phyloP scores from a whole-genome alignment of 805 yeast species.

The Saccharomycopsis sp. region DNA sequence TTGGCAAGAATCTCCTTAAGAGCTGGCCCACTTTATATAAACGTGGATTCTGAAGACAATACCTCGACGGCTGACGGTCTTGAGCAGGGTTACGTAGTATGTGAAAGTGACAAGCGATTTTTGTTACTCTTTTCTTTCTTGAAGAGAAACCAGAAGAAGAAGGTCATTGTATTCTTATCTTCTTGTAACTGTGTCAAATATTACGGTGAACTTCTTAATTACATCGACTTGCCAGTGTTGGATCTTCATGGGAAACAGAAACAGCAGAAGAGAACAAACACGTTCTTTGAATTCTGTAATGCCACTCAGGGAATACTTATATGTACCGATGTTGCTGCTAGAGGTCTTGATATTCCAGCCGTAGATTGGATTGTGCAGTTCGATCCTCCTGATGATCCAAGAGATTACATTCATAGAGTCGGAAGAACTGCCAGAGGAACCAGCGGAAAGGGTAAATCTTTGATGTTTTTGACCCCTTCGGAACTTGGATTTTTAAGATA shows the following conservation, averaged over 20 bases:
- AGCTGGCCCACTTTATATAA: conserved; percentile 89
- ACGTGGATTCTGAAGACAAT: conserved; percentile 79
- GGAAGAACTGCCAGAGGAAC: conserved; percentile 98
- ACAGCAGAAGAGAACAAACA: conserved; percentile 97
- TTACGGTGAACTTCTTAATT: conserved; percentile 89
- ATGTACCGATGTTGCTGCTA: conserved; percentile 98
- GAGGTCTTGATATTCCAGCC: conserved; percentile 97
- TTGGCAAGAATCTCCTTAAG: conserved; percentile 92
- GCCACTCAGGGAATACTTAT: conserved; percentile 90
- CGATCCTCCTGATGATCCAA: conserved; percentile 99
- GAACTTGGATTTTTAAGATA: conserved; percentile 94
- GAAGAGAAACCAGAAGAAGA: conserved; percentile 87
- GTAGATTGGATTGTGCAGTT: conserved; percentile 99
- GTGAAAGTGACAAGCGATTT: conserved; percentile 94
- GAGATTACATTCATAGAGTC: conserved; percentile 97
- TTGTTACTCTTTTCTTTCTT: conserved; percentile 84
- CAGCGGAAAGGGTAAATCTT: conserved; percentile 82
- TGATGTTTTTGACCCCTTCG: conserved; percentile 91
- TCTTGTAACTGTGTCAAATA: conserved; percentile 97
- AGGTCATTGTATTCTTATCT: conserved; percentile 88
- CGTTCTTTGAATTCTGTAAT: conserved; percentile 96
- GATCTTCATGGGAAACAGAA: conserved; percentile 98
- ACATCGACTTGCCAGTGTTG: conserved; percentile 93
- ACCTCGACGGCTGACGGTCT: conserved; percentile 92
- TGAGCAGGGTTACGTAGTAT: conserved; percentile 97